A percentile compares a stretch with the other conserved stretches of the same genome.
Evolutionary conservation across 75 land plant species (phyloP).

Genomic region (Cupressus sempervirens): DNA sequence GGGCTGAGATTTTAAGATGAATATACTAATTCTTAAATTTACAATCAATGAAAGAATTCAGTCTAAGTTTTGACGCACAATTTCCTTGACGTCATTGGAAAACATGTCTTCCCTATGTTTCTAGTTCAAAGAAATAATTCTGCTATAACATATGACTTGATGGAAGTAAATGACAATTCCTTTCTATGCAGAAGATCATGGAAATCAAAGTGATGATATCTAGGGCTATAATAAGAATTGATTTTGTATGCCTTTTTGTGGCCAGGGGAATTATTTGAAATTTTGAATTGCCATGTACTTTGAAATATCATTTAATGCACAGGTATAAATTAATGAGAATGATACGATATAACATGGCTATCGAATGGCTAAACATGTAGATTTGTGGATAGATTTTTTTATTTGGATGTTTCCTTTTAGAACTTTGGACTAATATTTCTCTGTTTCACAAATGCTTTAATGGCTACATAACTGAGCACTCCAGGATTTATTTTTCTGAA

Average conservation of each 20-base stretch:
- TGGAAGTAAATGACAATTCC: not conserved
- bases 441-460: slow-evolving; percentile 1
- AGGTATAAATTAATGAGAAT: not conserved
- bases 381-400: not conserved
- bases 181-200: not conserved
- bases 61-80: not conserved
- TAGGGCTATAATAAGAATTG: not conserved
- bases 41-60: not conserved
- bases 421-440: not conserved
- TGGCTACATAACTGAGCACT: not conserved
- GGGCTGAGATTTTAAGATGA: not conserved
- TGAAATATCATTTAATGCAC: not conserved
- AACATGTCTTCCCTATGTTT: not conserved
- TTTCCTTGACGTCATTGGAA: not conserved
- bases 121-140: not conserved
- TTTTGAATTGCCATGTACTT: not conserved
- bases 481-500: slow-evolving; percentile 5
- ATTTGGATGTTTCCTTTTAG: not conserved
- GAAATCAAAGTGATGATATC: not conserved
- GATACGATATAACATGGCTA: not conserved
- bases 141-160: not conserved
- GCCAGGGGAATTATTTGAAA: not conserved
- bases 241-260: not conserved
- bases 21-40: not conserved
- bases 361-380: not conserved